Evolutionary conservation across 164 flowering plant species (phyloP).

Genomic region (Taxillus chinensis): DNA sequence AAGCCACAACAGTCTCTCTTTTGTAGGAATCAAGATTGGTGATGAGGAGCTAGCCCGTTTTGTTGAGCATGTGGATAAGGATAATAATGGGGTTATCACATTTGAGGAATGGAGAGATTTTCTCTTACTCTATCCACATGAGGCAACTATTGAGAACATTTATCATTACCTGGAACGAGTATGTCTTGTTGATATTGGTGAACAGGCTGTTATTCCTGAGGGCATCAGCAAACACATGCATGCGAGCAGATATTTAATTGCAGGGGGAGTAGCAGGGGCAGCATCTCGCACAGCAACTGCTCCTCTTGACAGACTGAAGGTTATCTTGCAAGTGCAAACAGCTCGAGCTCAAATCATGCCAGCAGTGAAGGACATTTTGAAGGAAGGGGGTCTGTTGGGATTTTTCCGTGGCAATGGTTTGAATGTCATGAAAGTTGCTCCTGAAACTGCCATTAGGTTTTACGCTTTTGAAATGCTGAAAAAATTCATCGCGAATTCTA

Average conservation of each 20-base stretch:
- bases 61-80: constrained; percentile 95
- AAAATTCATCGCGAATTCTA: constrained; percentile 33
- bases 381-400: constrained; percentile 58
- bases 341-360: constrained; percentile 41
- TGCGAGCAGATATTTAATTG: constrained; percentile 72
- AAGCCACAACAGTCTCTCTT: constrained; percentile 41
- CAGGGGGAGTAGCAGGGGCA: constrained; percentile 97
- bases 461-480: constrained; percentile 83
- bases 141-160: constrained; percentile 84
- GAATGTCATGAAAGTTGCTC: constrained; percentile 92
- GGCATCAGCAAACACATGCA: constrained; percentile 81
- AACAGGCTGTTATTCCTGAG: constrained; percentile 83
- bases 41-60: constrained; percentile 90
- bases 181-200: constrained; percentile 95
- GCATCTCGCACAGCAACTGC: constrained; percentile 97
- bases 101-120: constrained; percentile 99
- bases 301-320: constrained; percentile 93
- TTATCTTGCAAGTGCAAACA: constrained; percentile 83
- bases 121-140: constrained; percentile 94
- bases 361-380: constrained; percentile 62
- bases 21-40: constrained; percentile 84
- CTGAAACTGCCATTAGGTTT: constrained; percentile 93
- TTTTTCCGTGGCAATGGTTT: constrained; percentile 96
- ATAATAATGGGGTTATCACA: constrained; percentile 89
- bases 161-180: constrained; percentile 91